Evolutionary conservation across 2,329 filamentous ascomycete genomes (phyloP).

Genomic region (Xenosphaeropsis pyriputrescens): DNA sequence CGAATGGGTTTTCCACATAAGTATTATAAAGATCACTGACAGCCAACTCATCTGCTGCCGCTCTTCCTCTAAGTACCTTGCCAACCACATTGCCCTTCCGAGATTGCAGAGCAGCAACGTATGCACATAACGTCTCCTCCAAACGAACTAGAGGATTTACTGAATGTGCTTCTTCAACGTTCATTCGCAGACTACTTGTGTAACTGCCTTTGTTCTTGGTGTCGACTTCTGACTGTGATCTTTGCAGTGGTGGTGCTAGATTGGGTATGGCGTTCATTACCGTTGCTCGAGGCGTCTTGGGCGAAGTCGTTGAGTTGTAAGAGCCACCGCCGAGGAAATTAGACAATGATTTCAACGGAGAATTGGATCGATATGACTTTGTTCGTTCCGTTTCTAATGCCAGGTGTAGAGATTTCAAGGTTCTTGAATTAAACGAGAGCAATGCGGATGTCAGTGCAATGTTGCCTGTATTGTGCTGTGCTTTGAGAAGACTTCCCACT

Average conservation of each 20-base stretch:
- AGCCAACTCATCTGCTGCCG: slow-evolving; percentile 56
- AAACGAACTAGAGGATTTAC: slow-evolving; percentile 57
- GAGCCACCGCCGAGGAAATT: slow-evolving; percentile 52
- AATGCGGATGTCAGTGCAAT: slow-evolving; percentile 49
- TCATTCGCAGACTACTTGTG: slow-evolving; percentile 4
- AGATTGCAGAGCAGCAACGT: slow-evolving; percentile 67
- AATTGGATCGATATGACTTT: slow-evolving; percentile 60
- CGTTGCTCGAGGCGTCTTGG: slow-evolving; percentile 16
- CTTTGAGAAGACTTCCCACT: slow-evolving; percentile 61
- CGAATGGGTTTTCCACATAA: slow-evolving; percentile 69
- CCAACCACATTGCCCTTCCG: slow-evolving; percentile 81
- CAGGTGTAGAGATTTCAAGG: slow-evolving; percentile 55
- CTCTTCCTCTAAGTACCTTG: slow-evolving; percentile 56
- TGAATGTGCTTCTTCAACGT: slow-evolving; percentile 33
- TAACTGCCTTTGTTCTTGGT: too few relatives aligned
- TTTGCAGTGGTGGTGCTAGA: slow-evolving; percentile 10
- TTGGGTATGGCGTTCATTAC: slow-evolving; percentile 27
- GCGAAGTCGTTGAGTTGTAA: slow-evolving; percentile 21
- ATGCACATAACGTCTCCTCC: slow-evolving; percentile 75
- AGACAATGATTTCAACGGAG: slow-evolving; percentile 80
- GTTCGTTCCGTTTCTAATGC: slow-evolving; percentile 48
- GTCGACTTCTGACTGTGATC: slow-evolving; percentile 12
- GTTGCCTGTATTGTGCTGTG: slow-evolving; percentile 55
- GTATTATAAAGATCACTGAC: slow-evolving; percentile 88
- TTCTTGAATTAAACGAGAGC: slow-evolving; percentile 64